Conservation (phyloP, 352 stramenopile species). For the Phytophthora macrochlamydospora region DNA sequence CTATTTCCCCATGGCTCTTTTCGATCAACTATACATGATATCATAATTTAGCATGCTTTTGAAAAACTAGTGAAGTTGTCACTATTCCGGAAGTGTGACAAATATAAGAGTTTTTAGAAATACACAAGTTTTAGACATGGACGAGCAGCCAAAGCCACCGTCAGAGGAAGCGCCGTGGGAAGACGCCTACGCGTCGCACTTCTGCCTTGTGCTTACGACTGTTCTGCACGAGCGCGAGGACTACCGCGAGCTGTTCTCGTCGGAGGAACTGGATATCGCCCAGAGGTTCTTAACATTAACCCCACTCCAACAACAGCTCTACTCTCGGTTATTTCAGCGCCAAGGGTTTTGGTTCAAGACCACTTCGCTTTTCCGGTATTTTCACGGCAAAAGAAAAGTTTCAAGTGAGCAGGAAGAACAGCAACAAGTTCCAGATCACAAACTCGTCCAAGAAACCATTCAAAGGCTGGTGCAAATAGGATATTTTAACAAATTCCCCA, state of each 20-base stretch:
- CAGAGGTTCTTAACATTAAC: slow-evolving; percentile 55
- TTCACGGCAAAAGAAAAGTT: slow-evolving; percentile 19
- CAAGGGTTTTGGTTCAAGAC: slow-evolving; percentile 80
- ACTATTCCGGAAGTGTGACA: background rate
- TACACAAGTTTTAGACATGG: background rate
- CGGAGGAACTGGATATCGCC: slow-evolving; percentile 45
- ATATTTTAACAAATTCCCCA: slow-evolving; percentile 44
- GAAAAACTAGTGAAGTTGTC: background rate
- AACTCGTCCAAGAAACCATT: slow-evolving; percentile 49
- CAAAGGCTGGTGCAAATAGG: slow-evolving; percentile 41
- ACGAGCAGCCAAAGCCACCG: background rate
- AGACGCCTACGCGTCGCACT: slow-evolving; percentile 74
- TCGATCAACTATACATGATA: background rate
- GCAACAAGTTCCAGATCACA: slow-evolving; percentile 16
- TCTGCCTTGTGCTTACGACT: slow-evolving; percentile 56
- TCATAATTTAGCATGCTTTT: background rate
- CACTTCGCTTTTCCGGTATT: slow-evolving; percentile 66
- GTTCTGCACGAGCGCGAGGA: slow-evolving; percentile 52
- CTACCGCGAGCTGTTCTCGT: slow-evolving; percentile 53
- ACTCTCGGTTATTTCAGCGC: slow-evolving; percentile 78
- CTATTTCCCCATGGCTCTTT: background rate
- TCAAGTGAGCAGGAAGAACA: slow-evolving; percentile 3
- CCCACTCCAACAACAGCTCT: slow-evolving; percentile 65
- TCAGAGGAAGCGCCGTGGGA: slow-evolving; percentile 19
- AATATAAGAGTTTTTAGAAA: background rate